Evolutionary conservation across 1,284 basidiomycete species (phyloP).

Genomic region (Mycosarcoma maydis): DNA sequence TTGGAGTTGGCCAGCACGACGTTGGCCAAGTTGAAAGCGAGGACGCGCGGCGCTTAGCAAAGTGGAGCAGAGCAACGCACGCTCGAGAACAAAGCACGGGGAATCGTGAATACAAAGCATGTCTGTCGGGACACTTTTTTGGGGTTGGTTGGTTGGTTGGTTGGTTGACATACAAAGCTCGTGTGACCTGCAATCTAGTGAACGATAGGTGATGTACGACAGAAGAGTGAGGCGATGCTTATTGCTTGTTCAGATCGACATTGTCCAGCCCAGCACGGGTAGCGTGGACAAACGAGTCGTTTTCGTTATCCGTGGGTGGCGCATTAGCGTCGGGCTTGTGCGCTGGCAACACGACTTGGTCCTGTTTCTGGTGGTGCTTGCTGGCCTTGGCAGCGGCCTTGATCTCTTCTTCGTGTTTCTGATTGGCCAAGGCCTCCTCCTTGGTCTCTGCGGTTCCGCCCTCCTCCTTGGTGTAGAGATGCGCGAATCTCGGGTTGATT

Average conservation of each 20-base stretch:
- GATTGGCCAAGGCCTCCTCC: conserved; percentile 47
- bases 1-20: conserved; percentile 4
- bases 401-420: conserved; percentile 31
- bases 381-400: conserved; percentile 19
- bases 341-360: conserved; percentile 3
- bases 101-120: no score
- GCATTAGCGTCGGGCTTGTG: conserved; percentile 10
- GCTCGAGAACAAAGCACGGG: no score
- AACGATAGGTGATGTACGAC: no score
- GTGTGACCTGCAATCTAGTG: no score
- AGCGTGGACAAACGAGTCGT: conserved; percentile 43
- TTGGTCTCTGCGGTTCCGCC: conserved; percentile 55
- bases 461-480: conserved; percentile 48
- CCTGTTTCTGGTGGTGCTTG: conserved; percentile 8
- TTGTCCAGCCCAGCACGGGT: conserved; percentile 19
- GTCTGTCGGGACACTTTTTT: no score
- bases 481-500: conserved; percentile 55
- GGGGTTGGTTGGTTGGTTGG: no score
- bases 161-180: no score
- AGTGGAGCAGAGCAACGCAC: not conserved
- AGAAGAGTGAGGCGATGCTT: no score
- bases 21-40: conserved; percentile 3
- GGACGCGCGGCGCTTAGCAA: not conserved
- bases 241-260: conserved; percentile 17
- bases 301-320: conserved; percentile 14